Evolutionary conservation across 1,284 basidiomycete genomes (phyloP), one percentile per base, ranked within the genome.

Genomic region (Trametes hirsuta): DNA sequence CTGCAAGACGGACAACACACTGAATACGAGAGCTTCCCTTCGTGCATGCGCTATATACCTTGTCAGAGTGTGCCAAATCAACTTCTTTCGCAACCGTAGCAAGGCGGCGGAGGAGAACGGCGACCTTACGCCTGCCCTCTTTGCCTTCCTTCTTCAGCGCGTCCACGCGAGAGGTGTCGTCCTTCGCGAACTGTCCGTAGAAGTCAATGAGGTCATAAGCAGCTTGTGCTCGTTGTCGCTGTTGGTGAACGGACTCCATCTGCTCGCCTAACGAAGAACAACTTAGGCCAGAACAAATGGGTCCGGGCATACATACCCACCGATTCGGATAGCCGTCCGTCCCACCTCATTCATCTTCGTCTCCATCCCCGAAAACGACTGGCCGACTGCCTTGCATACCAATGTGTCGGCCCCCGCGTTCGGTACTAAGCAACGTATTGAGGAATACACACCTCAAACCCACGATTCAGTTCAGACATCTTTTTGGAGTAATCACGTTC

Each of bases 401-500:
- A 34, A 9, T 8, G 5, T 0, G 1, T 50, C 10, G 47, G 44
- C 25, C 8, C 37, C 5, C 10, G 4, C 2, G 24, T 6, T 53
- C 45, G 34, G 47, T 8, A 37, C 4, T 58, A 37, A n/a, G 11
- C 18, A 18, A 3, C 21, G 15, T 11, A 37, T 10, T 6, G 8
- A 35, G 25, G 14, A 35, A 4, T 14, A 72, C 83, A 50, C 67
- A 91, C 94, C 79, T 97, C 94, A 71, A 99, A 99, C 1, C 94
- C 94, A 52, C 88, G 88, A 72, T 95, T 94, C 25, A 99, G 81
- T 64, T 98, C 95, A 18, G 84, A 81, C 83, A 99, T 92, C 75
- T 95, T 94, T 77, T 91, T 93, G 1, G 94, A 92, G 72, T 99
- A 99, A 67, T 98, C 95, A 58, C 94, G 79, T 75, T 99, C 96